Conservation (phyloP, 257 asterid genomes). For the Solanum neorickii region DNA sequence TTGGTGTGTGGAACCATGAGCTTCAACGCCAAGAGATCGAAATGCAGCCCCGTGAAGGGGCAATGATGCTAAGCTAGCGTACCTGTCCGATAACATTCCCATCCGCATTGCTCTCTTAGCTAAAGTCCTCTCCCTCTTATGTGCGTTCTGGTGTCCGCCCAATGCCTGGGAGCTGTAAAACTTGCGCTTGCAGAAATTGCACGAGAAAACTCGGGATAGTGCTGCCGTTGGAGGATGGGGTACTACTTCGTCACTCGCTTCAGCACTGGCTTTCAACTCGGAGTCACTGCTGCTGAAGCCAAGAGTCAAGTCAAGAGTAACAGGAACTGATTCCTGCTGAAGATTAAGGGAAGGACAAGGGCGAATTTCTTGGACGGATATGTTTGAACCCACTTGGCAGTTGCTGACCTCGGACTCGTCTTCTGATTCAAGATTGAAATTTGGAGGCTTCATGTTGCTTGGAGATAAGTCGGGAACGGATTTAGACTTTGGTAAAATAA, state of each 20-base stretch:
- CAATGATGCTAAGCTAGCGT: conserved; percentile 74
- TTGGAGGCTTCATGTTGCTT: conserved; percentile 35
- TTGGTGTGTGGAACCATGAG: conserved; percentile 64
- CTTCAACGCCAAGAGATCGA: conserved; percentile 69
- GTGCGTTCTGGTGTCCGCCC: conserved; percentile 97
- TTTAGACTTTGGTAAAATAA: background rate
- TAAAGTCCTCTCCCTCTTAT: conserved; percentile 79
- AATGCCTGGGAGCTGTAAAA: conserved; percentile 93
- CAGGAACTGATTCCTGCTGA: conserved; percentile 11
- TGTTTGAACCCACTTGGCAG: conserved; percentile 56
- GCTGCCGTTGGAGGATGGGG: conserved; percentile 26
- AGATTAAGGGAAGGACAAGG: conserved; percentile 19
- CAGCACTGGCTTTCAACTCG: conserved; percentile 9
- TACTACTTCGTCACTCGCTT: conserved; percentile 2
- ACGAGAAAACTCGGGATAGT: conserved; percentile 55
- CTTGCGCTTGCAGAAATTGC: conserved; percentile 86
- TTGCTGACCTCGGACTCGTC: conserved; percentile 71
- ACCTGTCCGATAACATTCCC: conserved; percentile 75
- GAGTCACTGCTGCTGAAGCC: conserved; percentile 27
- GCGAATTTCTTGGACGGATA: conserved; percentile 34
- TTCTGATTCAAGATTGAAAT: conserved; percentile 52
- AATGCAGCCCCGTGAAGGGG: conserved; percentile 68
- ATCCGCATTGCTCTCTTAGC: conserved; percentile 86
- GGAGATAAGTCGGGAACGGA: background rate
- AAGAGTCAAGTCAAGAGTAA: conserved; percentile 67